These are phyloP conservation scores for Myriangium duriaei DNA, from an alignment of 2,329 filamentous ascomycete species.

Conservation along the genomic window DNA sequence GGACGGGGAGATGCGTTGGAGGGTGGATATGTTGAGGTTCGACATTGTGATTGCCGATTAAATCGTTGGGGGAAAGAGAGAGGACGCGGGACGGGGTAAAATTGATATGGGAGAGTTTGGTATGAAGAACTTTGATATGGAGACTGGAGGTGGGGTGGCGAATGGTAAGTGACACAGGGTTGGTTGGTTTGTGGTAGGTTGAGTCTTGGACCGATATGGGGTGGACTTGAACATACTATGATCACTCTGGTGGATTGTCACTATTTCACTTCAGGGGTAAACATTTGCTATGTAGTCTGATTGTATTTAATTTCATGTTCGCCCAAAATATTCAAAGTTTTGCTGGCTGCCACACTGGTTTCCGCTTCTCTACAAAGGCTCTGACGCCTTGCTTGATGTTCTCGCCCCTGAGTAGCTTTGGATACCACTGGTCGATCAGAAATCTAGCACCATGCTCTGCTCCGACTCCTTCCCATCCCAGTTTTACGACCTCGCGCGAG, in stretches of 20 bases:
- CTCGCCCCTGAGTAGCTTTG: slow-evolving; percentile 48
- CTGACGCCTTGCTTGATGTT: slow-evolving; percentile 63
- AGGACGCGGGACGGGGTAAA: background rate
- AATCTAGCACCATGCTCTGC: slow-evolving; percentile 50
- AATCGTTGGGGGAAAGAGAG: background rate
- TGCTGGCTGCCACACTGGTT: slow-evolving; percentile 50
- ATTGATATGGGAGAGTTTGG: background rate
- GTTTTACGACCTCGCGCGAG: slow-evolving; percentile 55
- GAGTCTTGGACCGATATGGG: too few relatives aligned
- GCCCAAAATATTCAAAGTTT: slow-evolving; percentile 22
- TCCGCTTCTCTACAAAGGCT: slow-evolving; percentile 66
- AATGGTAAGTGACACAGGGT: too few relatives aligned
- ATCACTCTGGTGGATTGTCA: too few relatives aligned
- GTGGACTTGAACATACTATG: too few relatives aligned
- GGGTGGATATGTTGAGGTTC: slow-evolving; percentile 47
- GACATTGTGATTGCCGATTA: slow-evolving; percentile 23
- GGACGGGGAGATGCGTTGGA: slow-evolving; percentile 56
- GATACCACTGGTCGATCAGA: slow-evolving; percentile 46
- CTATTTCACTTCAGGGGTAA: too few relatives aligned
- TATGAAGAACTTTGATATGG: too few relatives aligned
- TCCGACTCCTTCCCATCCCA: slow-evolving; percentile 59
- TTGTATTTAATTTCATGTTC: too few relatives aligned
- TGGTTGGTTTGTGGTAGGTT: too few relatives aligned
- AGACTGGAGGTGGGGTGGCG: too few relatives aligned
- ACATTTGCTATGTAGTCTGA: too few relatives aligned